Evolutionary conservation across 805 yeast genomes (phyloP).

Genomic region (Helenozyma baotianmanensis): DNA sequence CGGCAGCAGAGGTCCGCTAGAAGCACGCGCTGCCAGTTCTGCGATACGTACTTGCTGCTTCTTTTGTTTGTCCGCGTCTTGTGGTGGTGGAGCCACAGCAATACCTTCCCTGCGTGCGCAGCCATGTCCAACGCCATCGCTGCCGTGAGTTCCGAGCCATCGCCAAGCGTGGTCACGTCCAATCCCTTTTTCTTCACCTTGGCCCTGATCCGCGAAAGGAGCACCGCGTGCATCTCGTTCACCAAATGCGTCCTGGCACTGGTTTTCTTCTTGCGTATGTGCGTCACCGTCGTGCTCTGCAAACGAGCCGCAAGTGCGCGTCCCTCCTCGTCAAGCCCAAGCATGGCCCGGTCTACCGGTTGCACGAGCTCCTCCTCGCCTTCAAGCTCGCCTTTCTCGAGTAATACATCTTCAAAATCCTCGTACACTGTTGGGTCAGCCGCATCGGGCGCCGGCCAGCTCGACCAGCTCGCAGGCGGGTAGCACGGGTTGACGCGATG

Average conservation of each 20-base stretch:
- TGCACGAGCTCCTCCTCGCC: background rate
- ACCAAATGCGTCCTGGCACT: slow-evolving; percentile 10
- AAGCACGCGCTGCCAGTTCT: slow-evolving; percentile 15
- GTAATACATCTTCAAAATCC: slow-evolving; percentile 7
- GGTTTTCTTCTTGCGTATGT: slow-evolving; percentile 2
- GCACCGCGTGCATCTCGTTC: slow-evolving; percentile 13
- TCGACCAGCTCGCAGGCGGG: slow-evolving; percentile 42
- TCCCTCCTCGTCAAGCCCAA: no score
- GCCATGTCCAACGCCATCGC: slow-evolving; percentile 12
- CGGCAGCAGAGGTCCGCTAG: slow-evolving; percentile 5
- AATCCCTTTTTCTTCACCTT: background rate
- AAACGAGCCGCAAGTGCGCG: no score
- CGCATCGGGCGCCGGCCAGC: slow-evolving; percentile 51
- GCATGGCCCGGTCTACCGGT: no score
- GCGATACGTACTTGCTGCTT: background rate
- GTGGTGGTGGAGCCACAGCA: slow-evolving; percentile 1
- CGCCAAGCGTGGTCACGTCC: background rate
- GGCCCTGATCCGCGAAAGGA: slow-evolving; percentile 5
- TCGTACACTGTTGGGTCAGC: slow-evolving; percentile 8
- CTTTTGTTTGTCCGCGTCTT: background rate
- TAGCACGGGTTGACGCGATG: slow-evolving; percentile 32
- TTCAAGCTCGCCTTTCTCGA: slow-evolving; percentile 1
- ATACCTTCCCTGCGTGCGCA: slow-evolving; percentile 5
- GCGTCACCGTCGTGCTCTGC: slow-evolving; percentile 1
- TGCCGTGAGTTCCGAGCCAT: slow-evolving; percentile 6